phyloP scores from a whole-genome alignment of 331 rosid species.

The Telfairia occidentalis region DNA sequence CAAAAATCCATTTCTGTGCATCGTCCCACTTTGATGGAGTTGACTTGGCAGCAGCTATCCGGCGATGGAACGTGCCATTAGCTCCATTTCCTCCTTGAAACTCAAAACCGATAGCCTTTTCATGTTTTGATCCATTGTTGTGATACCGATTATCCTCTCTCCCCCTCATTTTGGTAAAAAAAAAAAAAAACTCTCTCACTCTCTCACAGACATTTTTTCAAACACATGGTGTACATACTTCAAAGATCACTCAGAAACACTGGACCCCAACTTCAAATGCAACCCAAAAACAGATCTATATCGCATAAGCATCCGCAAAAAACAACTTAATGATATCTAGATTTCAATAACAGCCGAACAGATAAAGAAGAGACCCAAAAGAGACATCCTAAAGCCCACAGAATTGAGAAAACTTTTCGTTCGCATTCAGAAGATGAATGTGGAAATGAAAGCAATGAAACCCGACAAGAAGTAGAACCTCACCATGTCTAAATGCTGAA shows the following conservation, averaged over 20 bases:
- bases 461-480: constrained; percentile 12
- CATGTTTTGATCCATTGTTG: constrained; percentile 39
- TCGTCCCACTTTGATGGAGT: constrained; percentile 97
- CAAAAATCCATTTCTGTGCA: constrained; percentile 94
- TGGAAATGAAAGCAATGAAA: neutral
- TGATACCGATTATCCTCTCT: constrained; percentile 63
- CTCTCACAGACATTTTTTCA: neutral
- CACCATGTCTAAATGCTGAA: constrained; percentile 8
- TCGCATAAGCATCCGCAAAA: neutral
- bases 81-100: constrained; percentile 56
- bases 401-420: neutral
- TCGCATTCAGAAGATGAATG: constrained; percentile 1
- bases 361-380: neutral
- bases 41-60: constrained; percentile 66
- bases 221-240: neutral
- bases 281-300: constrained; percentile 3
- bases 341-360: neutral
- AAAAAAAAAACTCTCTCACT: neutral
- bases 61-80: constrained; percentile 38
- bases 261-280: constrained; percentile 8
- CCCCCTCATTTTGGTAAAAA: constrained; percentile 53
- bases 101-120: constrained; percentile 44
- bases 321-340: neutral
- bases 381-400: constrained; percentile 5
- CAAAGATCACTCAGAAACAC: neutral